These are phyloP conservation scores for Melampsora abietis-canadensis DNA, from an alignment of 1,284 basidiomycete genomes.

Conservation along the genomic window DNA sequence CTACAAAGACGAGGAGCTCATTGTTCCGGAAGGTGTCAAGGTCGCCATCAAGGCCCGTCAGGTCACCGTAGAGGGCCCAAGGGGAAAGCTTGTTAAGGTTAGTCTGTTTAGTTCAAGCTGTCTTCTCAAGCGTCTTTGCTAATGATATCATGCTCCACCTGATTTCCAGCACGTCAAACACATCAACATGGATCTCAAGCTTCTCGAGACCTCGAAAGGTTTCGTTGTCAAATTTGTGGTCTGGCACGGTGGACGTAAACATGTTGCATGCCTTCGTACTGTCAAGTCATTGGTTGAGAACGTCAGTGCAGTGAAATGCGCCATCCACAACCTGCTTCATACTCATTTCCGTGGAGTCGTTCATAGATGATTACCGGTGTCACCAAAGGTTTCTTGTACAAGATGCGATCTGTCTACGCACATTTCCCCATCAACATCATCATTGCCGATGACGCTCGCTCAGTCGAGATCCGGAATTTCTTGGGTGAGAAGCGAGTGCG, in stretches of 20 bases:
- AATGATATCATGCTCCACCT: background rate
- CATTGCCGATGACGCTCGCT: conserved; percentile 73
- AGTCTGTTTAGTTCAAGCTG: background rate
- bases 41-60: conserved; percentile 81
- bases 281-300: conserved; percentile 92
- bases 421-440: conserved; percentile 99
- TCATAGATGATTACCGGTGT: conserved; percentile 82
- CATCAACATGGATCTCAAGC: conserved; percentile 92
- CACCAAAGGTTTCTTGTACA: conserved; percentile 98
- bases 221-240: conserved; percentile 85
- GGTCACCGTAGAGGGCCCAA: conserved; percentile 82
- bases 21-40: conserved; percentile 78
- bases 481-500: conserved; percentile 89
- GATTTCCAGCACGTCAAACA: conserved; percentile 68
- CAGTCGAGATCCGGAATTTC: conserved; percentile 97
- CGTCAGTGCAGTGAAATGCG: conserved; percentile 47
- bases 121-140: background rate
- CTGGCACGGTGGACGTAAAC: conserved; percentile 98
- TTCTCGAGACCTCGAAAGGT: conserved; percentile 60
- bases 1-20: conserved; percentile 88
- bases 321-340: background rate
- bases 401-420: conserved; percentile 83
- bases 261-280: conserved; percentile 95
- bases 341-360: background rate
- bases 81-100: conserved; percentile 78